Evolutionary conservation across 2,329 filamentous ascomycete species (phyloP), one percentile per base, ranked within the genome.

Genomic region (Colletotrichum sidae): DNA sequence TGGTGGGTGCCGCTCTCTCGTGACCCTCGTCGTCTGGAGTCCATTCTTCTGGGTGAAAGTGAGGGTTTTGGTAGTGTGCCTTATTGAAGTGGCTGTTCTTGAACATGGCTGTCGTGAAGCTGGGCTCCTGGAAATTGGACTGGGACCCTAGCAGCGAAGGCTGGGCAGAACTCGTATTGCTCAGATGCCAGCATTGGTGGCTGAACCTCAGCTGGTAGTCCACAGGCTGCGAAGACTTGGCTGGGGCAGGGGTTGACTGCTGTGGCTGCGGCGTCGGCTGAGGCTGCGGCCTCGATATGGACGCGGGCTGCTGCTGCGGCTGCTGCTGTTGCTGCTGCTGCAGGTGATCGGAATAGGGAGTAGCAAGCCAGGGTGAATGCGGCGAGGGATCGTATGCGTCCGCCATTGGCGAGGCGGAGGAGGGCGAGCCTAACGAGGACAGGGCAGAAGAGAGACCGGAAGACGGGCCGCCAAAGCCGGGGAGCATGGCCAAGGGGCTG

Each of bases 41-140:
- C 77, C 79, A 82, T 66, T 81, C 78, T 62, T 82, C 80, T 0
- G 80, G 80, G 41, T 81, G 80, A 53, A 82, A 82, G 47, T 82
- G 81, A 2, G 87, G 86, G 68, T 91, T 91, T 65, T 88, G 87
- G 69, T 87, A 91, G 72, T 91, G 89, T 1, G 88, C 88, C 51
- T 84, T 84, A 70, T 90, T 91, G 77, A 87, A 90, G 59, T 90
- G 86, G 56, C 85, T 88, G 69, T 90, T 90, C 71, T 88, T 88
- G 71, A 91, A 91, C 1, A 85, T 87, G 55, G 80, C 84, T 2
- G 86, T 90, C 57, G 81, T 81, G 55, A 84, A 83, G 4, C 79
- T 76, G n/a, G 83, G 81, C 62, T 85, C 84, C 2, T 72, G 72
- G n/a, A 77, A 76, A 13, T 49, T 51, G 4, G 55, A 10, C n/a